phyloP scores from a whole-genome alignment of 371 early-diverging fungal genomes.

The Mortierella sp. region DNA sequence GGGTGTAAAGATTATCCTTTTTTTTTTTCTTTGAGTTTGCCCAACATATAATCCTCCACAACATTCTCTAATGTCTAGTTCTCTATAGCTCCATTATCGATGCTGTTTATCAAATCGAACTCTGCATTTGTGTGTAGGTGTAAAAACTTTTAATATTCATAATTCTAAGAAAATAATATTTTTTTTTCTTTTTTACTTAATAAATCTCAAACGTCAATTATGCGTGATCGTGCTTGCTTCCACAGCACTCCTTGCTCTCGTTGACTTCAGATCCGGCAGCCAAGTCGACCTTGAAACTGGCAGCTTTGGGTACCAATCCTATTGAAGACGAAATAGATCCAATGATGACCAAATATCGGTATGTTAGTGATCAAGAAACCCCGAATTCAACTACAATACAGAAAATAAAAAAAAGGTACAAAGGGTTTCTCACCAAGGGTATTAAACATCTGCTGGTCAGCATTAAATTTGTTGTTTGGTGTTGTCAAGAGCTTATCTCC shows the following conservation, averaged over 20 bases:
- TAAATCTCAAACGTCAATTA: slow-evolving; percentile 1
- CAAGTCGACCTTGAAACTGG: slow-evolving; percentile 66
- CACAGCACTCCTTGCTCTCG: slow-evolving; percentile 48
- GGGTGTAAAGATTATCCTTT: no score
- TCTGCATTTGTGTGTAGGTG: no score
- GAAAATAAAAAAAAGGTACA: not conserved
- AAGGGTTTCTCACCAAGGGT: slow-evolving; percentile 65
- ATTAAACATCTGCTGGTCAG: slow-evolving; percentile 85
- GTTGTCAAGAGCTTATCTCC: slow-evolving; percentile 91
- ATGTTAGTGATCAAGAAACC: slow-evolving; percentile 3
- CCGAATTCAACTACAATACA: not conserved
- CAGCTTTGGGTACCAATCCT: slow-evolving; percentile 78
- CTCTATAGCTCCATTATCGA: no score
- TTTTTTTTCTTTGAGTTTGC: no score
- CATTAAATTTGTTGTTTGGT: slow-evolving; percentile 81
- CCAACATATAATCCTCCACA: no score
- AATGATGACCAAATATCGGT: not conserved
- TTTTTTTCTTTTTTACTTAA: not conserved
- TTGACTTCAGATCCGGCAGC: slow-evolving; percentile 35
- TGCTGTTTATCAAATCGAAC: no score
- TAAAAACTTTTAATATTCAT: no score
- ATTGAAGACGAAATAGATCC: not conserved
- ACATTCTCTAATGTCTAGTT: no score
- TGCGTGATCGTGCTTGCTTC: slow-evolving; percentile 48
- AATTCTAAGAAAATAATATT: no score